Percentiles rank a stretch among this genome's conserved stretches.
Conservation (phyloP, 257 asterid genomes). For the Capsicum pubescens region DNA sequence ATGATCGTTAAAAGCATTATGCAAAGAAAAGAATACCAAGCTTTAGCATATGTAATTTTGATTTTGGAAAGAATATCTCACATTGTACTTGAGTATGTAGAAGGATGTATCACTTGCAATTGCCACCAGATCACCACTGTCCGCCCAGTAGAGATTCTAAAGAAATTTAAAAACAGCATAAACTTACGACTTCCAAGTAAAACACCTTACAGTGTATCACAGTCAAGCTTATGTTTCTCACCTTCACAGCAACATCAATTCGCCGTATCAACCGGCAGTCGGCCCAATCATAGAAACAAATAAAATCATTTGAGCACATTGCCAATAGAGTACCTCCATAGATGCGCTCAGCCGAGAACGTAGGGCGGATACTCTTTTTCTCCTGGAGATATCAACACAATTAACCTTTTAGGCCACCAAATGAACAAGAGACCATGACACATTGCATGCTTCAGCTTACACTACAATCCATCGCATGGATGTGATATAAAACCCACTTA, state of each 20-base stretch:
- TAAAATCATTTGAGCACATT: constrained; percentile 87
- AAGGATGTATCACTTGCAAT: constrained; percentile 84
- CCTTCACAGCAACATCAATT: constrained; percentile 93
- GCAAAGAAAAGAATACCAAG: constrained; percentile 14
- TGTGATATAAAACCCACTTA: background rate
- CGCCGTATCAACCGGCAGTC: constrained; percentile 90
- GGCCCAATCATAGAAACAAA: constrained; percentile 93
- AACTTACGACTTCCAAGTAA: constrained; percentile 19
- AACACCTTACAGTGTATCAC: constrained; percentile 29
- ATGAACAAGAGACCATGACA: constrained; percentile 19
- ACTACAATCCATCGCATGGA: background rate
- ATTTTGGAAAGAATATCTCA: constrained; percentile 34
- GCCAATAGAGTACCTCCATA: constrained; percentile 85
- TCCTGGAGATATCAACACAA: constrained; percentile 63
- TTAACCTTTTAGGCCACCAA: constrained; percentile 28
- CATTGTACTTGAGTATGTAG: constrained; percentile 82
- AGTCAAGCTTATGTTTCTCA: constrained; percentile 40
- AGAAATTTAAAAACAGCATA: constrained; percentile 30
- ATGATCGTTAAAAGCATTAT: constrained; percentile 30
- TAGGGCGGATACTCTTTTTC: constrained; percentile 94
- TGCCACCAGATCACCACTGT: constrained; percentile 85
- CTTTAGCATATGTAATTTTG: background rate
- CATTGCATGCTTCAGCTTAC: constrained; percentile 7
- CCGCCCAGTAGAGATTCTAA: constrained; percentile 97
- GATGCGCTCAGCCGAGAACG: constrained; percentile 91